Base-by-base conservation (phyloP, 163 green algal genomes). In the Chlorella variabilis region DNA sequence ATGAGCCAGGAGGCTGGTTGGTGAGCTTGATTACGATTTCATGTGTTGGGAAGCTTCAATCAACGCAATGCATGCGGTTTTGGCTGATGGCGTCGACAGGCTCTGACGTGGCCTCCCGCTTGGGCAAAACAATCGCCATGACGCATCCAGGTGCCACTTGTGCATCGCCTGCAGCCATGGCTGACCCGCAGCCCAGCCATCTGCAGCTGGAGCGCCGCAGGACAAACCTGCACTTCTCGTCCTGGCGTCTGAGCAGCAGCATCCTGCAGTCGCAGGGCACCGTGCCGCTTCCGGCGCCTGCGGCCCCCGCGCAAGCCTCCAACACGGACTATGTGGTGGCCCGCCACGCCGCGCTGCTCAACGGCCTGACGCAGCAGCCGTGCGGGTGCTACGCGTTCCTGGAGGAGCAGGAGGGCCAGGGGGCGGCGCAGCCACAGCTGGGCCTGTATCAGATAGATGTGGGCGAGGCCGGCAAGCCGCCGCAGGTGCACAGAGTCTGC, bases 271-370 rank as follows among this genome's bases (percentile, higher is more conserved):
- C 34, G n/a, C 29, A 75, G 34, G 63, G 45, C 62, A 20, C 15
- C 5, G 31, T 82, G 13, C 18, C 62, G 27, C 48, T 82, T 31
- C 76, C 76, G 2, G 45, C 36, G 3, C 62, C 45, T 2, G 76
- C 48, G 0, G 76, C 36, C 3, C 21, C 45, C 7, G 18, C 45
- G 1, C 29, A 66, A 21, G 48, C 62, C 1, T 25, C 45, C 3
- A 45, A 82, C 66, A 71, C 65, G 0, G 77, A 77, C 39, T 83
- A 83, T 38, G 77, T 83, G 25, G 31, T 29, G 0, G 66, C 66
- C 36, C 66, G 65, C 65, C 42, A 77, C 9, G 65, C 65, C 0
- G 66, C 77, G 34, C 59, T 76, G 61, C 71, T 75, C 33, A 81
- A 81, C 29, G 34, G 33, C 20, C 34, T 81, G 15, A 66, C 67